These are phyloP conservation scores for Stentor coeruleus DNA, from an alignment of 73 alveolate genomes.

Conservation along the genomic window DNA sequence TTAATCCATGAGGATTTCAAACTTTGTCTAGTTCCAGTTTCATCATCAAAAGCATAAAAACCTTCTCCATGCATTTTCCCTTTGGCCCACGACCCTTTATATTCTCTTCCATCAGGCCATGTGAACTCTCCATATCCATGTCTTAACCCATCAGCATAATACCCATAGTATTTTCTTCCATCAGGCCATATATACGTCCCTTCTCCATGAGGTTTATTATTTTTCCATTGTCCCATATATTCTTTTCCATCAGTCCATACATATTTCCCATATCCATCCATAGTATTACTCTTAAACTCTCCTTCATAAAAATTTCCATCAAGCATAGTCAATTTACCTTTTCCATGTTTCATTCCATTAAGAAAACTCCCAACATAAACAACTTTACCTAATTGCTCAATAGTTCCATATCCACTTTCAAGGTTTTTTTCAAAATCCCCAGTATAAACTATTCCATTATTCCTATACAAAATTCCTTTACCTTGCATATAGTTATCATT, in stretches of 20 bases:
- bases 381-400: neutral
- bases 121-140: slow-evolving; percentile 16
- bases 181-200: slow-evolving; percentile 6
- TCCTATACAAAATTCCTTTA: neutral
- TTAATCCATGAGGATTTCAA: no score
- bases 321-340: neutral
- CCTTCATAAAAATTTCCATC: slow-evolving; percentile 25
- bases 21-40: no score
- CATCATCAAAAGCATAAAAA: neutral
- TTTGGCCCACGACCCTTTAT: slow-evolving; percentile 52
- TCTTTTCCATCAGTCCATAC: slow-evolving; percentile 6
- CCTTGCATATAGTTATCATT: neutral
- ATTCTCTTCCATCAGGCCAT: slow-evolving; percentile 35
- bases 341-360: slow-evolving; percentile 8
- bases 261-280: slow-evolving; percentile 20
- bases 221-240: neutral
- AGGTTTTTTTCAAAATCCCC: neutral
- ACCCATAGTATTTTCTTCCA: neutral
- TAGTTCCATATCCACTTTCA: slow-evolving; percentile 2
- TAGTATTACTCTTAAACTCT: neutral
- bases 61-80: slow-evolving; percentile 32
- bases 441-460: neutral
- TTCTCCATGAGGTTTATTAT: slow-evolving; percentile 1
- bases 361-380: neutral
- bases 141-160: neutral